Evolutionary conservation across 257 asterid genomes (phyloP), one percentile per base, ranked within the genome.

Genomic region (Penstemon newberryi): DNA sequence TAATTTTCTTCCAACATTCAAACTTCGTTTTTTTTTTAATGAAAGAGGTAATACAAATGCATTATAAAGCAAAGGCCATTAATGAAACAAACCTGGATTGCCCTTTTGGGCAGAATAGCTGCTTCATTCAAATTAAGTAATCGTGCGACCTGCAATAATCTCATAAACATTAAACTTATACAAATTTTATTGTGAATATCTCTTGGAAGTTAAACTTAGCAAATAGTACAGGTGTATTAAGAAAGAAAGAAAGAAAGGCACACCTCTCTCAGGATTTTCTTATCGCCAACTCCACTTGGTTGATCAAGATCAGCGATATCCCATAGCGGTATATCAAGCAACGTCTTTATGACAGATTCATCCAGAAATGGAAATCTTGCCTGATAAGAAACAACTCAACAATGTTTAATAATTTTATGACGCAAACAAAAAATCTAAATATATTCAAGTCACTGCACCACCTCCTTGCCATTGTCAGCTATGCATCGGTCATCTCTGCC

Each of bases 401-500:
- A 43, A 51, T 49, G 42, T 56, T 43, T 11, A 4, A 38, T n/a
- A 25, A 50, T 69, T 69, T 38, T 3, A 50, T 54, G 61, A 58
- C 10, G 11, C 56, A 52, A 71, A 19, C 44, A 54, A 75, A 63
- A 42, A 70, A 49, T 8, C 51, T 15, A 39, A n/a, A 40, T 38
- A 37, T 13, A 45, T 58, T 61, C 38, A 38, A 73, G 66, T 57
- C 61, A 59, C 50, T 51, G 42, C 39, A 65, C 52, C 75, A 92
- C 98, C 95, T 93, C 98, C 85, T 93, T 93, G 59, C 83, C 97
- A 56, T 86, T 88, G 78, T 93, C 99, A 12, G 95, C 87, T 66
- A 93, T 85, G 80, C 95, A 86, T 66, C 99, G 81, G 64, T 93
- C 99, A 70, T 93, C 99, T 87, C 99, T 87, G 57, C 98, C 99